Evolutionary conservation across 225 moss, liverwort and hornwort species (phyloP), one percentile per base, ranked within the genome.

Genomic region (Takakia lepidozioides): DNA sequence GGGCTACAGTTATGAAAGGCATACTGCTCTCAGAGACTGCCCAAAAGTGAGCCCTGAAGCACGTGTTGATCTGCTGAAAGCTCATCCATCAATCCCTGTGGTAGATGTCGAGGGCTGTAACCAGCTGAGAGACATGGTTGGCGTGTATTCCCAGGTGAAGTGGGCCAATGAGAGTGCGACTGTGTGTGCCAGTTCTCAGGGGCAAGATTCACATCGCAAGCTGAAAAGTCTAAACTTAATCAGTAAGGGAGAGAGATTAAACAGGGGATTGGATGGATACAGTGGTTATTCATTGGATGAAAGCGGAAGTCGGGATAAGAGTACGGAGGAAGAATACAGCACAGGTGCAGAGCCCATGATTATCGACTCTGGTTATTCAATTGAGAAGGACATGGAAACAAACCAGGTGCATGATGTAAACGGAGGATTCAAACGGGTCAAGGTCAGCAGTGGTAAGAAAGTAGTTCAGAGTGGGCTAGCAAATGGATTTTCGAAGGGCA

Each of bases 261-360:
- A 64, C 52, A 78, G 65, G 38, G 72, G 82, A 50, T 64, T 69
- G 21, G 84, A 84, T 55, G 82, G 75, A 49, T 55, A 59, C 28
- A 86, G 82, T 69, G 75, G 73, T 59, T 74, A 87, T 52, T 78
- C 76, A 19, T 44, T 75, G 46, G 84, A 82, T 65, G 89, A 90
- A 48, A 68, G 58, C 56, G 74, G 67, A n/a, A 79, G 82, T 61
- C 79, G 76, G 43, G 89, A 72, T 19, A 82, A 71, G 60, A 84
- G 74, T 55, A 71, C 70, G 23, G 80, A 74, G 70, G 70, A 74
- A 46, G 74, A 74, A 25, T 74, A 80, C 51, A 80, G 80, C 58
- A 74, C 70, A 58, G 74, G 64, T 50, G 54, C 74, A 61, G 63
- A 66, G 37, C 70, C 65, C 42, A 59, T 49, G 61, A 59, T 61